Evolutionary conservation across 176 grass and related monocot species (phyloP).

Genomic region (Bonia amplexicaulis): DNA sequence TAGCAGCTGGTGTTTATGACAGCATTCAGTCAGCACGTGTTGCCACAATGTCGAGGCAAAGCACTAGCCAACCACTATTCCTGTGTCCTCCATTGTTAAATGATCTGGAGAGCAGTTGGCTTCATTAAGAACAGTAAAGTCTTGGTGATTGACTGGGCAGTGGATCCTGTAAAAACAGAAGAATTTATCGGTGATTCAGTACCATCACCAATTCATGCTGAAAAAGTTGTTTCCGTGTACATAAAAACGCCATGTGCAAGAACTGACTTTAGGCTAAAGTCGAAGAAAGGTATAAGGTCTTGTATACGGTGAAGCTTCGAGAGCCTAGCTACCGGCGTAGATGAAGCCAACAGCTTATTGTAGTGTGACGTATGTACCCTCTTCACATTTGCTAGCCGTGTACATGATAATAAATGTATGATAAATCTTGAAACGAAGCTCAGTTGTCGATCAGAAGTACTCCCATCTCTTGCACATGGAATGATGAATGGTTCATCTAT

Average conservation of each 20-base stretch:
- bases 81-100: neutral
- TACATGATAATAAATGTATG: constrained; percentile 1
- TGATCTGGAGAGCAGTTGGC: constrained; percentile 17
- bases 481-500: neutral
- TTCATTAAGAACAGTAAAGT: neutral
- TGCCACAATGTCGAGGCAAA: neutral
- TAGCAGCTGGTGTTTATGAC: constrained; percentile 6
- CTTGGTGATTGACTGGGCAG: constrained; percentile 14
- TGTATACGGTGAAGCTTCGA: constrained; percentile 7
- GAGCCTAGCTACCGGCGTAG: neutral
- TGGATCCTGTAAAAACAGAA: constrained; percentile 8
- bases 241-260: constrained; percentile 16
- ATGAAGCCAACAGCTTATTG: neutral
- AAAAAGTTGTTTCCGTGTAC: neutral
- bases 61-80: neutral
- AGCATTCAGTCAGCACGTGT: neutral
- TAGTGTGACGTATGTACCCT: neutral
- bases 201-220: neutral
- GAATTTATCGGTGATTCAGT: neutral
- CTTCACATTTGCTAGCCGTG: neutral
- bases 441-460: neutral
- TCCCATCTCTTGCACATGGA: neutral
- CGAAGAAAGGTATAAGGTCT: neutral
- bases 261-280: constrained; percentile 15
- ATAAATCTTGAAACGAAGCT: neutral